These are phyloP conservation scores for Metarhizium robertsii DNA, from an alignment of 2,329 filamentous ascomycete species.

Conservation along the genomic window DNA sequence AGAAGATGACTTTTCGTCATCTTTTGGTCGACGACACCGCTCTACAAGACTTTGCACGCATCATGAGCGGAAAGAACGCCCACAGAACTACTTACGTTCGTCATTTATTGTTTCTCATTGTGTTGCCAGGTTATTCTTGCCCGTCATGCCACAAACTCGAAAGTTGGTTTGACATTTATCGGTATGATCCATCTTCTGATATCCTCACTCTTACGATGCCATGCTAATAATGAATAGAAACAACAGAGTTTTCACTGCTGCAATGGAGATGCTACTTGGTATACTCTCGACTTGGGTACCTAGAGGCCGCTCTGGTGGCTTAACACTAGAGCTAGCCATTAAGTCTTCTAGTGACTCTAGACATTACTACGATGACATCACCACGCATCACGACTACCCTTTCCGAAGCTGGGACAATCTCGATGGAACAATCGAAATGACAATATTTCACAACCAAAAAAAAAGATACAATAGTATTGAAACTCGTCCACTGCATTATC, in stretches of 20 bases:
- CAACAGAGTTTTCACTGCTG: conserved; percentile 2
- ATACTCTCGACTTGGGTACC: conserved; percentile 4
- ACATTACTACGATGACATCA: conserved; percentile 3
- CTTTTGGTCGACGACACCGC: conserved; percentile 2
- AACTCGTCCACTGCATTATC: neutral
- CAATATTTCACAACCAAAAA: neutral
- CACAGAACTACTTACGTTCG: neutral
- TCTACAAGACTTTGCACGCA: conserved; percentile 2
- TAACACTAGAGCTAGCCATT: conserved; percentile 3
- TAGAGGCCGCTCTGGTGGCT: conserved; percentile 1
- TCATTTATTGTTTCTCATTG: conserved; percentile 3
- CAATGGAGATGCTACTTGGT: conserved; percentile 2
- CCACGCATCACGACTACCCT: conserved; percentile 3
- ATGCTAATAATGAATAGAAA: conserved; percentile 3
- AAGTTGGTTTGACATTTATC: conserved; percentile 6
- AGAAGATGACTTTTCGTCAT: conserved; percentile 5
- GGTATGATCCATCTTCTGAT: conserved; percentile 5
- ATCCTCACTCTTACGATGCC: neutral
- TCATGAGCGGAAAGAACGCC: conserved; percentile 2
- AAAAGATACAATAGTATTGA: neutral
- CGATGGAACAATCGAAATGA: conserved; percentile 1
- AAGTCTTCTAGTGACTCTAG: conserved; percentile 3
- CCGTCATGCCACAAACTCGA: conserved; percentile 4
- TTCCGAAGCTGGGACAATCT: conserved; percentile 4
- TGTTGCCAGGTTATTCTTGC: conserved; percentile 5